A percentile compares a stretch with the other conserved stretches of the same genome.
Conservation (phyloP, 495 filamentous ascomycete genomes). For the Pseudevernia furfuracea region DNA sequence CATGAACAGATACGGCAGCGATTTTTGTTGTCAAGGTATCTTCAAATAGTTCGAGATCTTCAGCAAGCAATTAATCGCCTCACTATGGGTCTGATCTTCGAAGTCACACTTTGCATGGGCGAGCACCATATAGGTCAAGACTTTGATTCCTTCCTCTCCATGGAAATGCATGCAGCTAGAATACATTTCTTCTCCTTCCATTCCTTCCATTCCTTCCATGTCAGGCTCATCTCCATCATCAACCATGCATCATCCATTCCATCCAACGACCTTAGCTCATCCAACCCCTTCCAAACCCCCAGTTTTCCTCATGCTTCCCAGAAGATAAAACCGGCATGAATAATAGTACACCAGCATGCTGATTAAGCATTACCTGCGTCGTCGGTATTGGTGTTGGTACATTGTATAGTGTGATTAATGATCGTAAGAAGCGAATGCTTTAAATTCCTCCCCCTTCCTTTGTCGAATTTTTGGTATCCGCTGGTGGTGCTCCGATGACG, state of each 20-base stretch:
- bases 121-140: background rate
- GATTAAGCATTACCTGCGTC: slow-evolving; percentile 17
- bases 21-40: too few relatives aligned
- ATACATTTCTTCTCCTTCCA: slow-evolving; percentile 1
- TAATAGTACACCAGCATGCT: slow-evolving; percentile 15
- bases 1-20: too few relatives aligned
- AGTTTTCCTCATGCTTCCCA: slow-evolving; percentile 2
- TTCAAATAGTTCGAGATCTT: too few relatives aligned
- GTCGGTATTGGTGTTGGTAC: slow-evolving; percentile 17
- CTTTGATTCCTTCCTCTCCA: slow-evolving; percentile 7
- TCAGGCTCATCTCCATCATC: background rate
- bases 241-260: slow-evolving; percentile 2
- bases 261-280: background rate
- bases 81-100: too few relatives aligned
- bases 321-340: slow-evolving; percentile 9
- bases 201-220: background rate
- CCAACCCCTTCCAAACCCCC: background rate
- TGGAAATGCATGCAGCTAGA: slow-evolving; percentile 7
- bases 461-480: slow-evolving; percentile 7
- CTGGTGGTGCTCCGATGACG: slow-evolving; percentile 3
- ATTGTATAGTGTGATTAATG: slow-evolving; percentile 10
- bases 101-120: too few relatives aligned
- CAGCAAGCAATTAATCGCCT: too few relatives aligned
- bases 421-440: slow-evolving; percentile 15
- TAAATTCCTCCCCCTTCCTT: background rate